A percentile compares a stretch with the other conserved stretches of the same genome.
Conservation (phyloP, 2,329 filamentous ascomycete species). For the Conoideocrella luteorostrata region DNA sequence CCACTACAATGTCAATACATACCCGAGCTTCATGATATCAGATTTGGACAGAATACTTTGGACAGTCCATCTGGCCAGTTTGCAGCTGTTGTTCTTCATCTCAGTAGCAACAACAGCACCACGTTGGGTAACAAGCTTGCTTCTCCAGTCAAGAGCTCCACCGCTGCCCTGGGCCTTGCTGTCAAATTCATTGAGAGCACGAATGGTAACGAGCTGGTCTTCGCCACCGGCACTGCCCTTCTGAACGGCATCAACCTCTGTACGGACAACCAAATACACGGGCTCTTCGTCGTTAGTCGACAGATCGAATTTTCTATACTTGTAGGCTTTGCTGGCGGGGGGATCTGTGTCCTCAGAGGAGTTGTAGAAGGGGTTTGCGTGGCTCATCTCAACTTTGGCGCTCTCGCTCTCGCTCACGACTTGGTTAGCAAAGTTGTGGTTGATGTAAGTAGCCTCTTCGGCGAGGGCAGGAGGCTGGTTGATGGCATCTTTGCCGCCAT, state of each 20-base stretch:
- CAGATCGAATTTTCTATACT: constrained; percentile 94
- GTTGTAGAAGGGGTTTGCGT: constrained; percentile 98
- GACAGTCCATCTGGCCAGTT: constrained; percentile 94
- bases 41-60: constrained; percentile 95
- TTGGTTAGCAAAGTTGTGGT: constrained; percentile 98
- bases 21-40: constrained; percentile 98
- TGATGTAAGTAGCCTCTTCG: constrained; percentile 98
- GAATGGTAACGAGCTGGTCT: constrained; percentile 85
- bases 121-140: constrained; percentile 87
- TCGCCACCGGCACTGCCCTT: constrained; percentile 92
- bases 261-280: constrained; percentile 85
- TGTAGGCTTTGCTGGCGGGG: constrained; percentile 93
- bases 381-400: constrained; percentile 73
- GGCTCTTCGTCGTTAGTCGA: constrained; percentile 93
- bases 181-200: constrained; percentile 98
- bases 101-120: constrained; percentile 97
- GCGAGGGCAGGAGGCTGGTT: constrained; percentile 92
- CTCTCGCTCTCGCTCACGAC: constrained; percentile 77
- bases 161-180: constrained; percentile 94
- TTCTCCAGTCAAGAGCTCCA: constrained; percentile 92
- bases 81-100: constrained; percentile 99
- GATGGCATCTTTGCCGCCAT: constrained; percentile 88
- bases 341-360: constrained; percentile 86
- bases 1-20: constrained; percentile 36
- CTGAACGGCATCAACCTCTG: constrained; percentile 89